phyloP scores from a whole-genome alignment of 1,284 basidiomycete species.

The Malassezia sympodialis region DNA sequence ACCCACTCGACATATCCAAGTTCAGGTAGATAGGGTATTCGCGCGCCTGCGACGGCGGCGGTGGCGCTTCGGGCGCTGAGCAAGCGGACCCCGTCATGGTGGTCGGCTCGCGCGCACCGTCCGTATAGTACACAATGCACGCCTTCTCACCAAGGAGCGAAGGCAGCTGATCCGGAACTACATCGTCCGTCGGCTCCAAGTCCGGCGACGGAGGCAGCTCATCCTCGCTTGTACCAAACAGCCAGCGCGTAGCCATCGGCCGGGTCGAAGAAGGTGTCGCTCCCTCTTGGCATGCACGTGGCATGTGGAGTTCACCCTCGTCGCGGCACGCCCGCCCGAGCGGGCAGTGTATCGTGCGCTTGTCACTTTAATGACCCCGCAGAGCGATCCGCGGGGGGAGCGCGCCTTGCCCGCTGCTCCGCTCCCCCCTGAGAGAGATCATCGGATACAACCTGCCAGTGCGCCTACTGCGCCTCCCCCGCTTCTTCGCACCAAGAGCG shows the following conservation, averaged over 20 bases:
- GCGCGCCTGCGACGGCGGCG: not conserved
- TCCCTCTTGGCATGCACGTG: not conserved
- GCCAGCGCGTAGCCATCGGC: constrained; percentile 3
- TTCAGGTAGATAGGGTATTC: constrained; percentile 48
- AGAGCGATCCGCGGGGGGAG: not conserved
- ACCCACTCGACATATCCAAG: constrained; percentile 71
- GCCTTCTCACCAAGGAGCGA: constrained; percentile 8
- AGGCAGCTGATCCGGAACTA: constrained; percentile 6
- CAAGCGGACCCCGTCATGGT: not conserved
- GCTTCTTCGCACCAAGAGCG: not conserved
- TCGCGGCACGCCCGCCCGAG: not conserved
- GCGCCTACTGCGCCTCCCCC: not conserved
- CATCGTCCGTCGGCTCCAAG: not conserved
- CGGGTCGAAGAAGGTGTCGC: not conserved
- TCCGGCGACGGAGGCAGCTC: constrained; percentile 7
- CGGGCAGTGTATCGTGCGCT: not conserved
- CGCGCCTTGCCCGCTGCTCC: not conserved
- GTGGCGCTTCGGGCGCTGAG: not conserved
- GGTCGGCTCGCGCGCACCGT: not conserved
- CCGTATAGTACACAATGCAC: constrained; percentile 5
- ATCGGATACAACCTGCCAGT: not conserved
- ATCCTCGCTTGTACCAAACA: constrained; percentile 6
- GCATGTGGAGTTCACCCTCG: not conserved
- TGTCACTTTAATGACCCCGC: not conserved
- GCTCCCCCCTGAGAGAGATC: not conserved